phyloP scores from a whole-genome alignment of 345 rosid species.

The Moricandia moricandioides region DNA sequence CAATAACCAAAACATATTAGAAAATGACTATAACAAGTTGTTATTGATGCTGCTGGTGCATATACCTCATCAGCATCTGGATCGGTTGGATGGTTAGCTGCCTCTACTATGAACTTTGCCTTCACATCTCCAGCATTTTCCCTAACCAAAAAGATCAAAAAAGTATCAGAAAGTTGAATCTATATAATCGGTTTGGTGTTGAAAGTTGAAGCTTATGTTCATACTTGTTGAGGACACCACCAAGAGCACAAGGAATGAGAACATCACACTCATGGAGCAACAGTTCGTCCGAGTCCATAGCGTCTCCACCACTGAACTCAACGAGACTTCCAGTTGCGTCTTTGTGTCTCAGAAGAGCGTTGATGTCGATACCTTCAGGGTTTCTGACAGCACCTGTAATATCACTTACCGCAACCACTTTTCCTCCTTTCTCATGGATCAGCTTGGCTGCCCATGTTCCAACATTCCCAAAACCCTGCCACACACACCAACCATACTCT shows the following conservation, averaged over 20 bases:
- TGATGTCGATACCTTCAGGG: slow-evolving; percentile 67
- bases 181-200: not conserved
- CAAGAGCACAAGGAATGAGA: slow-evolving; percentile 92
- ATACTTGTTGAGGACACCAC: slow-evolving; percentile 91
- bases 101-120: slow-evolving; percentile 93
- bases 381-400: slow-evolving; percentile 85
- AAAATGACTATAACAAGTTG: not conserved
- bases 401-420: slow-evolving; percentile 90
- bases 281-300: slow-evolving; percentile 59
- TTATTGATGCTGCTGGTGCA: not conserved
- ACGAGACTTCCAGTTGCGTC: slow-evolving; percentile 56
- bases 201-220: not conserved
- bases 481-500: not conserved
- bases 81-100: slow-evolving; percentile 97
- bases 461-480: slow-evolving; percentile 93
- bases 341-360: slow-evolving; percentile 58
- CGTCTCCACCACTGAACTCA: slow-evolving; percentile 68
- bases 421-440: slow-evolving; percentile 89
- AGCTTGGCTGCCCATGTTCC: slow-evolving; percentile 92
- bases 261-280: slow-evolving; percentile 95
- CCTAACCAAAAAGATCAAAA: slow-evolving; percentile 34
- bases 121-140: slow-evolving; percentile 88
- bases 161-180: slow-evolving; percentile 3
- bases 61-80: slow-evolving; percentile 97
- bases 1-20: slow-evolving; percentile 2